Evolutionary conservation across 2,329 filamentous ascomycete species (phyloP), one percentile per base, ranked within the genome.

Genomic region (Phyllosticta citriasiana): DNA sequence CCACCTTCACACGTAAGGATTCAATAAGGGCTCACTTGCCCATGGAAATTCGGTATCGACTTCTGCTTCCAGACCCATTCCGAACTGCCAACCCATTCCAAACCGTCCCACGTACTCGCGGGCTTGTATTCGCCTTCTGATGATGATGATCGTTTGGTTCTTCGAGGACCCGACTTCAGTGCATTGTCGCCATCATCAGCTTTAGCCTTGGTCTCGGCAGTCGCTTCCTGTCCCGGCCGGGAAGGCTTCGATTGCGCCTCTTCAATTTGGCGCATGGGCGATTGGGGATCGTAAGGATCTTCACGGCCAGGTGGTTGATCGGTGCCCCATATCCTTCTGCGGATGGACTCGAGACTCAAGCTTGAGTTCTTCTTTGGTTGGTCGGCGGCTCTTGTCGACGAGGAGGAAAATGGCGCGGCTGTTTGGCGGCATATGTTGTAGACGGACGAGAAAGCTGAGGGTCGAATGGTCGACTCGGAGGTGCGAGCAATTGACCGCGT

Each of bases 41-140:
- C 25, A 35, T 14, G n/a, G 53, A 60, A 60, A 30, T 25, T 40
- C 40, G 53, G 12, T 19, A 53, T 47, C 40, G 40, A 10, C 50
- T 68, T 66, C 57, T 67, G 64, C 59, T 67, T 62, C 65, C 64
- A 66, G 24, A 67, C 64, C 73, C 72, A 74, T 52, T 77, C 66
- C 61, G 76, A 74, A 12, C 71, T 71, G 35, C 84, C 84, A 54
- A 86, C 73, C 57, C 70, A 71, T 63, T 80, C 75, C 63, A 86
- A 67, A 0, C 78, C 80, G 53, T 82, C 73, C 80, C 80, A 83
- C 3, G 73, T 79, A 52, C 68, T 71, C 25, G 81, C 77, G n/a
- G 74, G 75, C 57, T 73, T 68, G 68, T 83, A 83, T 35, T 7
- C 10, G 3, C 25, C 16, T 22, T 5, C 24, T 54, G 52, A 7